These are phyloP conservation scores for Lupinus albus DNA, from an alignment of 306 rosid genomes.

Conservation along the genomic window DNA sequence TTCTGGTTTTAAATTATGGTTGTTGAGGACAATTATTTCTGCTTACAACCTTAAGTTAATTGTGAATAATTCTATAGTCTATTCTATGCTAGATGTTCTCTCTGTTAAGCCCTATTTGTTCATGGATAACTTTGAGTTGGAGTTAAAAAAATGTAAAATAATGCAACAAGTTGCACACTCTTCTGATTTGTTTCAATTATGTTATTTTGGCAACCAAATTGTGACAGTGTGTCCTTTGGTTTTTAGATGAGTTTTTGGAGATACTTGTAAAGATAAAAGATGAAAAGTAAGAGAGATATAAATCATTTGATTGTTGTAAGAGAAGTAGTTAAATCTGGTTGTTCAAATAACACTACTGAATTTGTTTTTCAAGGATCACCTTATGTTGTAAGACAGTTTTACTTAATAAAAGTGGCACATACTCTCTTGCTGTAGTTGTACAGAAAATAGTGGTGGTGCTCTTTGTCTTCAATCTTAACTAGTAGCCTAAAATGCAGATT, in stretches of 20 bases:
- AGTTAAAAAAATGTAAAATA: not conserved
- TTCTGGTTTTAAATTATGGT: slow-evolving; percentile 14
- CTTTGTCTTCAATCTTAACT: slow-evolving; percentile 36
- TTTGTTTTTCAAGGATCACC: slow-evolving; percentile 23
- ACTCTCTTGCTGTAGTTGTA: not conserved
- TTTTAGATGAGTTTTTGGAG: too few relatives aligned
- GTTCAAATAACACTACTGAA: too few relatives aligned
- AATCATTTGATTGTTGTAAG: too few relatives aligned
- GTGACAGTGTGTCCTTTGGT: too few relatives aligned
- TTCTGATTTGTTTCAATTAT: too few relatives aligned
- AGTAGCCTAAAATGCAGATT: slow-evolving; percentile 59
- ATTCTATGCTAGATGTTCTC: slow-evolving; percentile 6
- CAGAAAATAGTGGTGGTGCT: slow-evolving; percentile 29
- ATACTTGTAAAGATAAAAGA: too few relatives aligned
- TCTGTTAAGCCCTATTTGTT: slow-evolving; percentile 9
- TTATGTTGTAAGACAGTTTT: slow-evolving; percentile 16
- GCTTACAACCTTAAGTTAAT: slow-evolving; percentile 11
- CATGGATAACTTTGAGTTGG: not conserved
- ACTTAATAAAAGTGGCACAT: not conserved
- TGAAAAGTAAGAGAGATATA: too few relatives aligned
- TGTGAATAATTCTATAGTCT: slow-evolving; percentile 33
- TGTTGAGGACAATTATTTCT: slow-evolving; percentile 1
- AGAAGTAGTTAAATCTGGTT: too few relatives aligned
- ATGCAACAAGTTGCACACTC: slow-evolving; percentile 5
- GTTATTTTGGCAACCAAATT: too few relatives aligned